Base-by-base conservation (phyloP, 768 basidiomycete species). In the Phylloporus sp. region DNA sequence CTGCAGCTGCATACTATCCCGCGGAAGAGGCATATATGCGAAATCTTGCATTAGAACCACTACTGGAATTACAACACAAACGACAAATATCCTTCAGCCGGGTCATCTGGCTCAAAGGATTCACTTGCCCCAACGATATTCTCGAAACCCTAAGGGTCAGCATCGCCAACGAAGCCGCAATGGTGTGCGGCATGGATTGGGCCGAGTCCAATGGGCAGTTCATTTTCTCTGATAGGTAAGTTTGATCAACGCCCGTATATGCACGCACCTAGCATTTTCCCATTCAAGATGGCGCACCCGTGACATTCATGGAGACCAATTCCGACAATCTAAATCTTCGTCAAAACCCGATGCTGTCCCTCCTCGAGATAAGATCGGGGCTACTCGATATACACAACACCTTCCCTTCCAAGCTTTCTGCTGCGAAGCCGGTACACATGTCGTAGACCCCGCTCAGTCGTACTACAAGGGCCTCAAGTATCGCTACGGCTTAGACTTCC, bases 171-270 rank as follows among this genome's bases (percentile, higher is more conserved):
- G 83, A 94, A 58, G 97, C 97, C 3, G 91, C 94, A 0, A 92
- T 99, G 91, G 93, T 97, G 2, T 98, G 97, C 65, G 95, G 95
- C n/a, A 98, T 98, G 95, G 97, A 99, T 65, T 99, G 97, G 97
- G 95, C 94, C 11, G 95, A 99, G 70, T 89, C 94, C 62, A 91
- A 93, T 57, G 94, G 94, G 0, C 88, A 92, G 71, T 99, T 97
- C 76, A 94, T 97, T 59, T 98, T 97, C 72, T 97, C 95, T 16
- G 95, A 97, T 70, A 79, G 95, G 94, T 91, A 57, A 44, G 85
- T 11, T 15, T 0, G 28, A 23, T 20, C 31, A 5, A 27, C 13
- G 5, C 2, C 7, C 15, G 26, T 11, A 6, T 23, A 10, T 16
- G 8, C 23, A 28, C 5, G 16, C 28, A 20, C 54, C 36, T 34